These are phyloP conservation scores for Arthroderma sp. DNA, from an alignment of 2,329 filamentous ascomycete genomes.

Conservation along the genomic window DNA sequence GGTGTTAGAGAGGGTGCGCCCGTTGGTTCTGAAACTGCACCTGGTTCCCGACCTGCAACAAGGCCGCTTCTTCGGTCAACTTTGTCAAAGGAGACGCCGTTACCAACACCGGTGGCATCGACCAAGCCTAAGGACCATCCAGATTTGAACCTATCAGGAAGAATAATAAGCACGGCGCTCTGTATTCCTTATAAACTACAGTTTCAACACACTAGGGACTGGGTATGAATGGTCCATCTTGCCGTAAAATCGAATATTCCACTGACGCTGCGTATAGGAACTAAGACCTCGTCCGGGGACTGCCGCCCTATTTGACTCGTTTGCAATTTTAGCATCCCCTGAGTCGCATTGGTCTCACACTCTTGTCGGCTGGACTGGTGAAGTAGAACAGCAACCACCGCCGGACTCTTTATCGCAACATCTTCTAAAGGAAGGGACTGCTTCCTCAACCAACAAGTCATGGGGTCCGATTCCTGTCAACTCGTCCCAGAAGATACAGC, in stretches of 20 bases:
- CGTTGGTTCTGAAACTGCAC: background rate
- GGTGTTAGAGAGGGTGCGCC: background rate
- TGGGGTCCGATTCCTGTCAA: slow-evolving; percentile 64
- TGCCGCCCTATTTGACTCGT: slow-evolving; percentile 84
- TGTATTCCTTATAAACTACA: slow-evolving; percentile 50
- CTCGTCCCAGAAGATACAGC: slow-evolving; percentile 40
- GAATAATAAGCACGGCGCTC: slow-evolving; percentile 52
- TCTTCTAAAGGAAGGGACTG: slow-evolving; percentile 13
- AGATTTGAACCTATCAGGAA: slow-evolving; percentile 46
- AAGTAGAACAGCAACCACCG: slow-evolving; percentile 46
- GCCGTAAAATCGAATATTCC: background rate
- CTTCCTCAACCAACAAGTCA: slow-evolving; percentile 52
- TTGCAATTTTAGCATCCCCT: slow-evolving; percentile 74
- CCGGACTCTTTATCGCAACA: slow-evolving; percentile 23
- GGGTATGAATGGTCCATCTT: slow-evolving; percentile 34
- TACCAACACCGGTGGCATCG: slow-evolving; percentile 15
- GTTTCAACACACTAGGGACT: slow-evolving; percentile 42
- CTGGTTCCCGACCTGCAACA: background rate
- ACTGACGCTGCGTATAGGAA: slow-evolving; percentile 41
- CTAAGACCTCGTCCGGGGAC: slow-evolving; percentile 69
- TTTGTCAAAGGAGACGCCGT: background rate
- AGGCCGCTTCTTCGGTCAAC: background rate
- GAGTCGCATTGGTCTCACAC: slow-evolving; percentile 81
- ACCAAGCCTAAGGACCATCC: slow-evolving; percentile 43
- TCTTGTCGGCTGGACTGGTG: slow-evolving; percentile 88